Base-by-base conservation (phyloP, 2,329 filamentous ascomycete genomes). In the Sporothrix globosa region DNA sequence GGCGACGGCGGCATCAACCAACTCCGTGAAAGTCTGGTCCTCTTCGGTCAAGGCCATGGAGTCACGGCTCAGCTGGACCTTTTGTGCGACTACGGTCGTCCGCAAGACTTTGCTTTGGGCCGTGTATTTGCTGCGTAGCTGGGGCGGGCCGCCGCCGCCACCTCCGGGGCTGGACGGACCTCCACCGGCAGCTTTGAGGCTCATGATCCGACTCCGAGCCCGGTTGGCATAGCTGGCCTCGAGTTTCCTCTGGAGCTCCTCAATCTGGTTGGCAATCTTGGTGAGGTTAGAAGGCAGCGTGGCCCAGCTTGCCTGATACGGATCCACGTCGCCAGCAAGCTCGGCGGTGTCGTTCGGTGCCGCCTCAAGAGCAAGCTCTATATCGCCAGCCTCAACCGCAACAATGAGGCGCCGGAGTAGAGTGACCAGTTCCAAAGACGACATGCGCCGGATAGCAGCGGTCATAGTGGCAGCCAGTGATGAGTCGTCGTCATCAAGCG, bases 71-170 rank as follows among this genome's bases (percentile, higher is more conserved):
- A 96, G 83, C 76, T 93, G 90, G 21, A 96, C 91, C 77, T 92
- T 91, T 76, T 95, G 91, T 19, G 91, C 91, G 67, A 95, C 88
- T 44, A 95, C 88, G 0, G 92, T 95, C 1, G 92, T 92, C 58
- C 92, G 86, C 53, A 92, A 80, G 56, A 91, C 88, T 73, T 88
- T 89, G 79, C 86, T 87, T 73, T 90, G 89, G 13, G 90, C 85
- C 75, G 90, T 90, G 78, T 96, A 91, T 77, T 90, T 90, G 80
- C 90, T 96, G 73, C 90, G 88, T 41, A 96, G 83, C 65, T 71
- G 71, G 1, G 69, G 66, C n/a, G 67, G 56, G 1, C 53, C 69
- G 54, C 61, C 52, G 3, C 44, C 30, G 9, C 69, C 69, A 10
- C 27, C 24, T 1, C 34, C 34, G 6, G 61, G 41, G 4, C 54